Percentiles rank a stretch among this genome's conserved stretches.
phyloP scores from a whole-genome alignment of 306 rosid species.

The Casuarina equisetifolia region DNA sequence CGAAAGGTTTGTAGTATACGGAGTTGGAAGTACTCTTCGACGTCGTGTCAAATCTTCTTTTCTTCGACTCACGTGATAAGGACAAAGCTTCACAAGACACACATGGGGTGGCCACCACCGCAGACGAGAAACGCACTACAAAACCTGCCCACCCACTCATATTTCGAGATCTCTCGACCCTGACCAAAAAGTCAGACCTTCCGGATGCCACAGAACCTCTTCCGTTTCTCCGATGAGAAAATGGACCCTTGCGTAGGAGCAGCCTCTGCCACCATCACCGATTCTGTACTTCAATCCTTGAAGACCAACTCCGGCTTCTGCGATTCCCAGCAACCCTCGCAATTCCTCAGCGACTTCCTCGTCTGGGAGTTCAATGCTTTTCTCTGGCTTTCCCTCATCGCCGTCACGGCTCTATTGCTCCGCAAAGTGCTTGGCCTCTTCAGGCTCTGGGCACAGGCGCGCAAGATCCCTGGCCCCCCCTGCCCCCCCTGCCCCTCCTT shows the following conservation, averaged over 20 bases:
- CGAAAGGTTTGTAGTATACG: no score
- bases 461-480: slow-evolving; percentile 63
- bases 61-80: no score
- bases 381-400: slow-evolving; percentile 57
- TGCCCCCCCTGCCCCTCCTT: slow-evolving; percentile 59
- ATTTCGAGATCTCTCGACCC: background rate
- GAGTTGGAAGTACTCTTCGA: no score
- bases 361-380: slow-evolving; percentile 73
- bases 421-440: slow-evolving; percentile 35
- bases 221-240: slow-evolving; percentile 34
- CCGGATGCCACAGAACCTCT: background rate
- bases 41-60: no score
- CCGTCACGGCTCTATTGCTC: slow-evolving; percentile 48
- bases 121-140: no score
- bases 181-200: background rate
- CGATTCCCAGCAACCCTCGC: slow-evolving; percentile 17
- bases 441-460: slow-evolving; percentile 46
- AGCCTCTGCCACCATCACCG: slow-evolving; percentile 17
- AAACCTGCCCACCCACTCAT: no score
- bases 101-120: background rate
- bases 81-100: no score
- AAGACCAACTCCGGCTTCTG: slow-evolving; percentile 14
- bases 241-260: slow-evolving; percentile 42
- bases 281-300: slow-evolving; percentile 32
- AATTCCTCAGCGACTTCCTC: slow-evolving; percentile 48